Base-by-base conservation (phyloP, 192 early-diverging fungal species). In the Paraglomus occultum region DNA sequence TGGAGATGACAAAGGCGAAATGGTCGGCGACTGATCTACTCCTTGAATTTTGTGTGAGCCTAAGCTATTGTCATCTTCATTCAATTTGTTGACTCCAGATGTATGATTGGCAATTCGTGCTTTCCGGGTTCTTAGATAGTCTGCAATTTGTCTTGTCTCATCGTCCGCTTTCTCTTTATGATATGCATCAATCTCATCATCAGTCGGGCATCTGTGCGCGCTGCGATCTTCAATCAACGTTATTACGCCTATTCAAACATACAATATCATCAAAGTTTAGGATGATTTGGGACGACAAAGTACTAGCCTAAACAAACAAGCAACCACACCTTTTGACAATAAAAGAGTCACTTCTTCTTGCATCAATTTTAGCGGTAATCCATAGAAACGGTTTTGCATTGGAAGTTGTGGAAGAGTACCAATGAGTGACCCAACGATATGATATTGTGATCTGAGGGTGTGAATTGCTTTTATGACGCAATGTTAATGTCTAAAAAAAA, bases 301-400 rank as follows among this genome's bases (percentile, higher is more conserved):
- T 11, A 23, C n/a, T 55, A 8, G 48, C 9, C 48, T 50, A 15
- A 18, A n/a, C 8, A 38, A 38, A 49, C 48, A 50, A 7, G 51
- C 10, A 18, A 73, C 58, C 18, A 67, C 49, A 76, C 81, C 83
- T 59, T 73, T 73, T 18, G 72, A 70, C 51, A 81, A 53, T 2
- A 92, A 72, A 4, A 91, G 57, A 6, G 83, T 81, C 0, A 88
- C 80, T 64, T 94, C 91, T 59, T 94, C 93, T 12, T 86, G 86
- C 23, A 90, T 67, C n/a, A 95, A 76, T 7, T 83, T 43, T 2
- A 94, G 75, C 1, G 93, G 93, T 18, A 95, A 74, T 0, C 85
- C 86, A 70, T 86, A 87, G 72, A 88, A 91, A 14, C 78, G 82
- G 76, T 92, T 95, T 75, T 95, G 93, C 67, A 88, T 72, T 0